Evolutionary conservation across 2,329 filamentous ascomycete species (phyloP).

Genomic region (Hymenotorrendiella dingleyae): DNA sequence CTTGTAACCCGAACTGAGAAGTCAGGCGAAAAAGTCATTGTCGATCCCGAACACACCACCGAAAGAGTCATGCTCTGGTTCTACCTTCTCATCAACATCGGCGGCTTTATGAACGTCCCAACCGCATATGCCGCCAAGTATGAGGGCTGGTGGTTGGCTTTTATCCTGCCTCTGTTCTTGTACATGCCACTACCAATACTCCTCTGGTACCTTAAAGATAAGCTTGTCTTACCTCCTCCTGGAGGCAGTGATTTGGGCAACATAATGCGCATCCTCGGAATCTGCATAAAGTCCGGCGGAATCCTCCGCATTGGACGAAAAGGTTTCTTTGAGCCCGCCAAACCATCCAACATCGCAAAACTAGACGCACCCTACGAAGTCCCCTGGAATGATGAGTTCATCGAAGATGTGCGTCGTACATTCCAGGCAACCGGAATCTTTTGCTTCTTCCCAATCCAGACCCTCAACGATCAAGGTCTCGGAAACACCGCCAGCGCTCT

Average conservation of each 20-base stretch:
- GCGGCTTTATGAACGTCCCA: slow-evolving; percentile 44
- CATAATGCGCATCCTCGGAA: slow-evolving; percentile 37
- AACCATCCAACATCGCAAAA: slow-evolving; percentile 55
- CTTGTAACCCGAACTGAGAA: slow-evolving; percentile 37
- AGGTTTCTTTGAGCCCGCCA: slow-evolving; percentile 61
- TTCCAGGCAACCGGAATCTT: slow-evolving; percentile 66
- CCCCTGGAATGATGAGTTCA: slow-evolving; percentile 76
- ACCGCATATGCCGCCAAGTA: slow-evolving; percentile 38
- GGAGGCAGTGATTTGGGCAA: slow-evolving; percentile 42
- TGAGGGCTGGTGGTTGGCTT: slow-evolving; percentile 45
- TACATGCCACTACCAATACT: slow-evolving; percentile 52
- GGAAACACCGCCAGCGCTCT: slow-evolving; percentile 44
- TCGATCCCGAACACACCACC: slow-evolving; percentile 53
- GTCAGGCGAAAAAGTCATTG: slow-evolving; percentile 53
- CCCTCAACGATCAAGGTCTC: slow-evolving; percentile 36
- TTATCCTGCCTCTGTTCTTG: slow-evolving; percentile 45
- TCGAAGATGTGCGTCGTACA: slow-evolving; percentile 69
- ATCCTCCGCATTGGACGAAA: slow-evolving; percentile 38
- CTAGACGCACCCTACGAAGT: slow-evolving; percentile 59
- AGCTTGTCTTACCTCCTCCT: slow-evolving; percentile 39
- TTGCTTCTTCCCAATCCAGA: slow-evolving; percentile 43
- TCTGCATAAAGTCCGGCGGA: slow-evolving; percentile 46
- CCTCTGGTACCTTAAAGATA: slow-evolving; percentile 39
- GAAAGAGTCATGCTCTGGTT: slow-evolving; percentile 44
- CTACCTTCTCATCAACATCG: slow-evolving; percentile 66